Evolutionary conservation across 75 land plant genomes (phyloP), one percentile per base, ranked within the genome.

Genomic region (Cupressus sempervirens): DNA sequence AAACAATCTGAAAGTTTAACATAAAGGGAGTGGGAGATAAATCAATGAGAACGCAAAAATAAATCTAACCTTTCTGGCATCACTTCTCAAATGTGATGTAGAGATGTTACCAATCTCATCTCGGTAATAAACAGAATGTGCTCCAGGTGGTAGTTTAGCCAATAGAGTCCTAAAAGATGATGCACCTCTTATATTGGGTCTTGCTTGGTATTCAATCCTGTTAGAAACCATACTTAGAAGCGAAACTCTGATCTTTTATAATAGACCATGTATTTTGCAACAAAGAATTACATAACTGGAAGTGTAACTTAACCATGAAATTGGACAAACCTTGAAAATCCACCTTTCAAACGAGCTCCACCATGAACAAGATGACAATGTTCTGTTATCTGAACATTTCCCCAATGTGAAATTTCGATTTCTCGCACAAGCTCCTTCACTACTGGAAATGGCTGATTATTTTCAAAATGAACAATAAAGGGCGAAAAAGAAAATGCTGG

Each of bases 41-140:
- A 72, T 29, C 74, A 79, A 43, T 40, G 46, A 76, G 18, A 81
- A 15, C 20, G 6, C 40, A 7, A 58, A 26, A 81, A 36, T 0
- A 84, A 79, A 80, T 68, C 74, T 72, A 52, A 93, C 94, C 94
- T 93, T 96, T 65, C 88, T 91, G 7, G 86, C 87, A 83, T 96
- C 97, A 86, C 88, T 84, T 84, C 96, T 87, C 82, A 98, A 74
- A 85, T 98, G 89, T 43, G 99, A 98, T 16, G 99, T 96, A 35
- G 99, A 98, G 58, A 98, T 93, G 86, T 98, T 98, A 40, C 99
- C 99, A 88, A 98, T 98, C 67, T 94, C 96, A 93, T 98, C 99
- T 80, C 99, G 91, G 52, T 94, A 98, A 84, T 96, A 98, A 58
- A 96, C 91, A 43, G 99, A 96, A 90, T 95, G 97, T 68, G 99